These are phyloP conservation scores for Tieghemostelium lacteum DNA, from an alignment of 78 protist genomes.

Conservation along the genomic window DNA sequence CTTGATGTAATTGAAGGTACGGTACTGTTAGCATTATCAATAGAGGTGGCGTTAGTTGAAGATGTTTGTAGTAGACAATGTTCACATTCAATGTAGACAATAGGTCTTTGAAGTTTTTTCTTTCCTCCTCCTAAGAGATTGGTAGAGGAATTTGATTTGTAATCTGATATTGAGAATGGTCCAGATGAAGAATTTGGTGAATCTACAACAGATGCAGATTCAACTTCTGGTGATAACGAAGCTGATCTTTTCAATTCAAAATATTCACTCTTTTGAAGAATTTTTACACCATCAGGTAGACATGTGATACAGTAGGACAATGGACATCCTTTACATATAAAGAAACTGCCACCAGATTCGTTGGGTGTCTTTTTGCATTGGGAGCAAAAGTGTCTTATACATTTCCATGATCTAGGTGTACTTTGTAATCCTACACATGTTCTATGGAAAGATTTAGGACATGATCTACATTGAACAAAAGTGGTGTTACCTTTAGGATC, in stretches of 20 bases:
- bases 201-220: not conserved
- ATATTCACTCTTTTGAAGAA: constrained; percentile 31
- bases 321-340: constrained; percentile 71
- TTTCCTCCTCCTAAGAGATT: constrained; percentile 3
- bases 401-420: constrained; percentile 75
- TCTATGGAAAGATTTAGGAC: constrained; percentile 65
- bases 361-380: constrained; percentile 61
- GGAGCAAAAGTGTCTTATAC: constrained; percentile 49
- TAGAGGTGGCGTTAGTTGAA: not conserved
- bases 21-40: no score
- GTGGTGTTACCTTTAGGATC: constrained; percentile 55
- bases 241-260: constrained; percentile 9
- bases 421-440: constrained; percentile 62
- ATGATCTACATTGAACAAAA: constrained; percentile 70
- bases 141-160: not conserved
- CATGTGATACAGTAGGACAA: constrained; percentile 56
- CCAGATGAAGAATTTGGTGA: not conserved
- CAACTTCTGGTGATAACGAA: not conserved
- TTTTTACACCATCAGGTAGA: constrained; percentile 63
- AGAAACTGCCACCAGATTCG: constrained; percentile 68
- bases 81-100: constrained; percentile 21
- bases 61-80: not conserved
- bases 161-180: not conserved
- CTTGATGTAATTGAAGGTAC: no score
- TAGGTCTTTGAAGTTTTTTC: constrained; percentile 48